A percentile compares a stretch with the other conserved stretches of the same genome.
Evolutionary conservation across 768 basidiomycete genomes (phyloP).

Genomic region (Lentinus tigrinus): DNA sequence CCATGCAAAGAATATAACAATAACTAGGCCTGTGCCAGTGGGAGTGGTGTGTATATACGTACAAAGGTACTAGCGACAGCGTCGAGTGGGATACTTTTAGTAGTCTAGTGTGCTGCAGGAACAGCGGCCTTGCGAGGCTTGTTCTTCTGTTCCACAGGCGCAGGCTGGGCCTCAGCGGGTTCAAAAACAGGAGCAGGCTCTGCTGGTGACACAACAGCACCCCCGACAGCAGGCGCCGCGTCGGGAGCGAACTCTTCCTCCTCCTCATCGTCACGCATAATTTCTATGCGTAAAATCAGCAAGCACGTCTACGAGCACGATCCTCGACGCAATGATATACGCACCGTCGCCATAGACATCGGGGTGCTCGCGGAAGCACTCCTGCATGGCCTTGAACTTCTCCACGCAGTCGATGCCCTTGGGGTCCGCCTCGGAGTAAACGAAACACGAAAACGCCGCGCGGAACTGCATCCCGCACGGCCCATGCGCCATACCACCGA

Average conservation of each 20-base stretch:
- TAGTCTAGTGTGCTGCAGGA: constrained; percentile 7
- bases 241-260: constrained; percentile 28
- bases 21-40: no score
- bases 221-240: not conserved
- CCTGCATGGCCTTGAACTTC: constrained; percentile 96
- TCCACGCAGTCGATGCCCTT: constrained; percentile 98
- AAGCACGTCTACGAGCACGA: not conserved
- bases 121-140: not conserved
- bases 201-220: constrained; percentile 4
- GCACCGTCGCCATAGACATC: constrained; percentile 93
- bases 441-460: constrained; percentile 96
- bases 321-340: constrained; percentile 27
- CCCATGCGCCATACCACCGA: constrained; percentile 98
- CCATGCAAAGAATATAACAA: no score
- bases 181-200: constrained; percentile 1
- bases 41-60: constrained; percentile 6
- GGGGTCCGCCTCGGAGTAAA: constrained; percentile 90
- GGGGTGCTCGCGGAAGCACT: constrained; percentile 94
- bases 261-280: constrained; percentile 68
- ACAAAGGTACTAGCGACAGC: constrained; percentile 7
- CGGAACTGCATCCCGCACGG: constrained; percentile 93
- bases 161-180: not conserved
- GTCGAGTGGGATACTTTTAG: constrained; percentile 12
- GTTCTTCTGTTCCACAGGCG: constrained; percentile 3
- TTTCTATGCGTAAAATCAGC: constrained; percentile 41